Base-by-base conservation (phyloP, 1,284 basidiomycete genomes). In the Irpex lacteus region DNA sequence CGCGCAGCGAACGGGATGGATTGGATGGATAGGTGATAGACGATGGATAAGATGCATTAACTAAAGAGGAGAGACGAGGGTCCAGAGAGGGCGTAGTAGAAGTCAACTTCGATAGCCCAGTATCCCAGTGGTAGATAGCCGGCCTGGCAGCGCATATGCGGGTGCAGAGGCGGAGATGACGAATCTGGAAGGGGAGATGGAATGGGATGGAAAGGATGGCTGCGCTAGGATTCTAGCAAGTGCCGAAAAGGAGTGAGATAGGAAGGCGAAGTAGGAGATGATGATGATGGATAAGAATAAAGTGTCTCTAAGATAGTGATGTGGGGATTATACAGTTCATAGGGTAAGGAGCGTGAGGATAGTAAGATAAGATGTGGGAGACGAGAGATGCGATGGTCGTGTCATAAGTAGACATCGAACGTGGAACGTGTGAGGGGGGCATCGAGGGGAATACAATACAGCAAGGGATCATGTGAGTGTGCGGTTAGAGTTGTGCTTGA, bases 1-100 rank as follows among this genome's bases (percentile, higher is more conserved):
- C 54, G 54, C 54, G 11, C 54, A 34, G 54, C 54, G 54, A 56
- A 56, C 34, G 54, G 54, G 54, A 36, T 56, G n/a, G 21, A 32
- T n/a, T 7, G 9, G 11, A 53, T 9, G 11, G 26, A 26, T 26
- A 26, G 26, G 26, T 26, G 26, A 26, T 26, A 26, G 26, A 26
- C 4, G 26, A 26, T 26, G n/a, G 40, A 47, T 47, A 47, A n/a
- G 44, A 47, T 47, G 44, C 44, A 47, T 11, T 11, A 13, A 47
- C 26, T 47, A 19, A 18, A 52, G 50, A 18, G 18, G 50, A 52
- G 50, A 21, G 13, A 52, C 7, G 7, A 52, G 50, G 50, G 19
- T 52, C n/a, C 50, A 52, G 50, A 21, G 7, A 18, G 50, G 50
- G 19, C 19, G 50, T 19, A 21, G 13, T 19, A 52, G 19, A 18